Evolutionary conservation across 257 asterid genomes (phyloP).

Genomic region (Handroanthus guayacan): DNA sequence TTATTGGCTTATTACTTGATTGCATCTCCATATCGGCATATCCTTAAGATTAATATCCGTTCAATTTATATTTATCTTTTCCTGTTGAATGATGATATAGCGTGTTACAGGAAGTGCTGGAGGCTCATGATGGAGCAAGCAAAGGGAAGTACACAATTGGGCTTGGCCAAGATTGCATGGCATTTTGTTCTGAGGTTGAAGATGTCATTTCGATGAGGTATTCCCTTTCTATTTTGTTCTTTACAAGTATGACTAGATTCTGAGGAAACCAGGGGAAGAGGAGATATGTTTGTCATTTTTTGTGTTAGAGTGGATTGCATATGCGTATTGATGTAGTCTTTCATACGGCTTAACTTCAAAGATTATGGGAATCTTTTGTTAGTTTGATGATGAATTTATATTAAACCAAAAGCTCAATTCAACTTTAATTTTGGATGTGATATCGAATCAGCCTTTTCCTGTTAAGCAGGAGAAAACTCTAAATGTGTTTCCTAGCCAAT

Average conservation of each 20-base stretch:
- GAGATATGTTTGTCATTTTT: not conserved
- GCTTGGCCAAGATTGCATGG: constrained; percentile 99
- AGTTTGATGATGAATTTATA: constrained; percentile 15
- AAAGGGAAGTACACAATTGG: constrained; percentile 99
- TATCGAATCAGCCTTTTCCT: not conserved
- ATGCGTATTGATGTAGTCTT: constrained; percentile 11
- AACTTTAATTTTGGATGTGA: constrained; percentile 11
- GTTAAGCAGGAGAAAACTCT: not conserved
- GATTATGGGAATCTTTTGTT: constrained; percentile 17
- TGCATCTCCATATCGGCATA: no score
- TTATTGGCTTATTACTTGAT: no score
- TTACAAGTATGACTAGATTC: not conserved
- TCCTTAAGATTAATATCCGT: not conserved
- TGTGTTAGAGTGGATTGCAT: constrained; percentile 22
- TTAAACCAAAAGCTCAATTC: constrained; percentile 5
- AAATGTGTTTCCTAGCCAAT: constrained; percentile 12
- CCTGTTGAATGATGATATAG: constrained; percentile 21
- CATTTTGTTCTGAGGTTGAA: constrained; percentile 92
- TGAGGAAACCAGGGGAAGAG: not conserved
- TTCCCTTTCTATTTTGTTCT: constrained; percentile 14
- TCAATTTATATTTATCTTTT: constrained; percentile 9
- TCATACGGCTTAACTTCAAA: constrained; percentile 5
- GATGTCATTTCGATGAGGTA: constrained; percentile 99
- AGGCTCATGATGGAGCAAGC: constrained; percentile 99
- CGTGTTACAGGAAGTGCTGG: constrained; percentile 76